Base-by-base conservation (phyloP, 768 basidiomycete genomes). In the Tylopilus sp. region DNA sequence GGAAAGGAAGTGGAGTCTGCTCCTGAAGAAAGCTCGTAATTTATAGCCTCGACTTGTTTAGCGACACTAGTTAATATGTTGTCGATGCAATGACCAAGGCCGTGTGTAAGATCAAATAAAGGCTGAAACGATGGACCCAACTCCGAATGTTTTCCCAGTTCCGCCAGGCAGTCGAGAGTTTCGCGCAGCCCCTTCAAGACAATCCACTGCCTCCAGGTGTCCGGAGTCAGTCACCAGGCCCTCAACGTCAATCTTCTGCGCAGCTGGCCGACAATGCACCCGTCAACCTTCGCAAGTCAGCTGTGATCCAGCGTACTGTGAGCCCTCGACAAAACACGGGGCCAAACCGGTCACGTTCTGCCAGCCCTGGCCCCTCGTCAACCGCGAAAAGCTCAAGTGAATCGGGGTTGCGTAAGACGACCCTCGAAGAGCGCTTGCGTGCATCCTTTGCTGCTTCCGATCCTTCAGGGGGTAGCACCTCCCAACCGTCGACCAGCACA, bases 391-490 rank as follows among this genome's bases (percentile, higher is more conserved):
- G 46, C 22, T 25, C 48, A 10, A 22, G 34, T 37, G 66, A 71
- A 24, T 45, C 61, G 26, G 64, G 66, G 17, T 48, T 65, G 45
- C 70, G 75, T 42, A 86, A 87, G 63, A 75, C 79, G 9, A 86
- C 79, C 22, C 73, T 92, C 3, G 90, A 92, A 69, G 89, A 92
- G 53, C 77, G 90, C 41, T 73, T 92, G n/a, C 80, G 85, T 41
- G 84, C 87, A 37, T 79, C 73, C 25, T 78, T 84, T 59, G 76
- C 78, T 21, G 76, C 78, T 47, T 81, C 78, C 19, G 87, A 89
- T 19, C 72, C 76, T 13, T 80, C 81, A 10, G 72, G 67, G 51
- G 54, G 69, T 19, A 72, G 70, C 22, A 74, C 82, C 1, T 74
- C 80, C 6, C 54, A 55, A 37, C 63, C 66, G 9, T 77, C 82